Conservation (phyloP, 1,284 basidiomycete species). For the Cutaneotrichosporon daszewskae region DNA sequence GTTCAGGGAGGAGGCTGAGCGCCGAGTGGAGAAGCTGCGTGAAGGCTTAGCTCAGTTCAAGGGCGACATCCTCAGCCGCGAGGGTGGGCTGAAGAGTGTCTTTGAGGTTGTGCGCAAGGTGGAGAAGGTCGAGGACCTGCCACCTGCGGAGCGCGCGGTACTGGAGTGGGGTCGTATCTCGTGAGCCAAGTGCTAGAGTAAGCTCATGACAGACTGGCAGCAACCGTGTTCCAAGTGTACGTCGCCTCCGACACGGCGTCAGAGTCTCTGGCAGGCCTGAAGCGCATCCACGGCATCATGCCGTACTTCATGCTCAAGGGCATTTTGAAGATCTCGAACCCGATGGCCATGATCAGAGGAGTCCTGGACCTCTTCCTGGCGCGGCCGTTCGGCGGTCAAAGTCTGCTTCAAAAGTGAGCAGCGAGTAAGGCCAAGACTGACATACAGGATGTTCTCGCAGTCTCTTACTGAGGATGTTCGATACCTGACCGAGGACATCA, state of each 20-base stretch:
- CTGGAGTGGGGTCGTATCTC: conserved; percentile 96
- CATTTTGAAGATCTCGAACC: conserved; percentile 88
- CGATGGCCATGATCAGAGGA: conserved; percentile 88
- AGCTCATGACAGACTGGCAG: conserved; percentile 61
- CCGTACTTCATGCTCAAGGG: conserved; percentile 95
- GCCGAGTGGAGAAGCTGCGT: conserved; percentile 78
- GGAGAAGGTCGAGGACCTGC: conserved; percentile 69
- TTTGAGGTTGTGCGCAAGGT: conserved; percentile 84
- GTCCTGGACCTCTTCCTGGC: conserved; percentile 96
- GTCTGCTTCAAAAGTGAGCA: conserved; percentile 65
- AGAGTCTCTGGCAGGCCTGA: conserved; percentile 78
- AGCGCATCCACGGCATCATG: conserved; percentile 92
- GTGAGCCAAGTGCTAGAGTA: conserved; percentile 48
- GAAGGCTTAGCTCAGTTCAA: conserved; percentile 81
- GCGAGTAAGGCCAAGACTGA: conserved; percentile 2
- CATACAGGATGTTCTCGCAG: conserved; percentile 84
- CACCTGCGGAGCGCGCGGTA: conserved; percentile 78
- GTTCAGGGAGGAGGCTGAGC: conserved; percentile 82
- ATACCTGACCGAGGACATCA: conserved; percentile 75
- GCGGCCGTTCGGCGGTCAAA: conserved; percentile 89
- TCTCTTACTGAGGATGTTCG: conserved; percentile 84
- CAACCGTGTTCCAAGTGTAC: conserved; percentile 91
- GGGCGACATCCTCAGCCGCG: conserved; percentile 80
- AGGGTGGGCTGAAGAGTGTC: conserved; percentile 79
- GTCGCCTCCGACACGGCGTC: conserved; percentile 90